Evolutionary conservation across 2,329 filamentous ascomycete genomes (phyloP).

Genomic region (Microdochium bolleyi): DNA sequence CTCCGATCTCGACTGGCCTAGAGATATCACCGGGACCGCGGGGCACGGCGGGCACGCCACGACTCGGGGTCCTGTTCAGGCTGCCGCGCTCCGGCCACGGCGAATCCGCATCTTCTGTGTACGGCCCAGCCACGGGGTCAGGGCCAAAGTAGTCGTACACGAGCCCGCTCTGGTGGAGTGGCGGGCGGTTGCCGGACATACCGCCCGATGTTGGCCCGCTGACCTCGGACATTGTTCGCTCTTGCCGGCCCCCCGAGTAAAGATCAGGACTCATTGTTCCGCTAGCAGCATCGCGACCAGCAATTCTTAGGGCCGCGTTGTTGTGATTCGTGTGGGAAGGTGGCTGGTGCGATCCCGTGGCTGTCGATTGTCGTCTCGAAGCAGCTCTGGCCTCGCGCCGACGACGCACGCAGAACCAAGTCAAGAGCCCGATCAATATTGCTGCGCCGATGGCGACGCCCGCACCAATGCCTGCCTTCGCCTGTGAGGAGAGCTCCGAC

Average conservation of each 20-base stretch:
- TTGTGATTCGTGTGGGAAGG: slow-evolving; percentile 1
- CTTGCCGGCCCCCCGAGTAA: slow-evolving; percentile 4
- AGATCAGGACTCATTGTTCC: background rate
- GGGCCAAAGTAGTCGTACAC: slow-evolving; percentile 36
- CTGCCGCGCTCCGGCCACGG: slow-evolving; percentile 19
- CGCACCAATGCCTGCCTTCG: slow-evolving; percentile 49
- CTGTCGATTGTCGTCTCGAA: slow-evolving; percentile 4
- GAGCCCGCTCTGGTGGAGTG: slow-evolving; percentile 15
- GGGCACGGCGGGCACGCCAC: slow-evolving; percentile 34
- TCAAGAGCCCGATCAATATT: slow-evolving; percentile 29
- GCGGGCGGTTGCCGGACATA: slow-evolving; percentile 8
- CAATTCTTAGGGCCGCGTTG: too few relatives aligned
- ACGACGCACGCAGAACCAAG: slow-evolving; percentile 39
- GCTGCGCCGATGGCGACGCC: slow-evolving; percentile 38
- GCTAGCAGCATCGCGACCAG: slow-evolving; percentile 5
- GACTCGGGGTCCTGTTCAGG: slow-evolving; percentile 9
- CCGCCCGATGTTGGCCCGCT: slow-evolving; percentile 10
- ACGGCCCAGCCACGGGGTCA: slow-evolving; percentile 35
- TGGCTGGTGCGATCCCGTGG: slow-evolving; percentile 1
- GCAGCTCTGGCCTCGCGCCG: slow-evolving; percentile 17
- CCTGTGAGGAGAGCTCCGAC: slow-evolving; percentile 33
- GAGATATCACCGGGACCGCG: slow-evolving; percentile 40
- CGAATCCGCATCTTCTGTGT: slow-evolving; percentile 23
- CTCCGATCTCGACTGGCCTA: slow-evolving; percentile 44
- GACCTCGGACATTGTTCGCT: slow-evolving; percentile 24